Evolutionary conservation across 2,329 filamentous ascomycete genomes (phyloP).

Genomic region (Verticillium klebahnii): DNA sequence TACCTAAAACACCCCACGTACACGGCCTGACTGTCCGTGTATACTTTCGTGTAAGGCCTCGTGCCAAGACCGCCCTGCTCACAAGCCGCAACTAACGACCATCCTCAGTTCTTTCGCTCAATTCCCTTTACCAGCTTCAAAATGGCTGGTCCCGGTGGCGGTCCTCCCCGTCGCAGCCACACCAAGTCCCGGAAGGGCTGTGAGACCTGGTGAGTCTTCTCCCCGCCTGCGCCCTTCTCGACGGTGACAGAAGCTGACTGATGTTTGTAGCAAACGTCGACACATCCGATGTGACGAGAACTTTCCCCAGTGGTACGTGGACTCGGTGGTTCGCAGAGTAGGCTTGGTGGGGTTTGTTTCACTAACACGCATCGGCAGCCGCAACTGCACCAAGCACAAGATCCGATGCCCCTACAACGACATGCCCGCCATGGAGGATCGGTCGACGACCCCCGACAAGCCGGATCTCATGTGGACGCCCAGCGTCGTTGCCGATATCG

Average conservation of each 20-base stretch:
- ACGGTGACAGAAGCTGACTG: constrained; percentile 7
- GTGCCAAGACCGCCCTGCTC: not conserved
- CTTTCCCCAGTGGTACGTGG: constrained; percentile 86
- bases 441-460: constrained; percentile 56
- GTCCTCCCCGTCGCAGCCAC: constrained; percentile 86
- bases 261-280: constrained; percentile 65
- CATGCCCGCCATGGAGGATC: constrained; percentile 60
- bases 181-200: constrained; percentile 99
- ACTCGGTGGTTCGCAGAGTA: not conserved
- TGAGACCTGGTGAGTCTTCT: constrained; percentile 68
- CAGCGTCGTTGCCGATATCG: constrained; percentile 75
- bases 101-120: constrained; percentile 20
- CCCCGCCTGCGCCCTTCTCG: not conserved
- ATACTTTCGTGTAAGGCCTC: constrained; percentile 22
- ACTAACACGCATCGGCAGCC: constrained; percentile 47
- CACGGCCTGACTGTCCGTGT: constrained; percentile 19
- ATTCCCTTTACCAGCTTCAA: constrained; percentile 26
- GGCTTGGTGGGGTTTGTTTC: not conserved
- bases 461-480: constrained; percentile 79
- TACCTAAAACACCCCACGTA: constrained; percentile 1
- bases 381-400: constrained; percentile 98
- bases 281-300: constrained; percentile 98
- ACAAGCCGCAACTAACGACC: constrained; percentile 9
- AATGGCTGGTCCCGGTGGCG: constrained; percentile 94
- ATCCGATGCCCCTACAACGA: constrained; percentile 98